phyloP scores from a whole-genome alignment of 257 asterid species.

The Nicotiana paniculata region DNA sequence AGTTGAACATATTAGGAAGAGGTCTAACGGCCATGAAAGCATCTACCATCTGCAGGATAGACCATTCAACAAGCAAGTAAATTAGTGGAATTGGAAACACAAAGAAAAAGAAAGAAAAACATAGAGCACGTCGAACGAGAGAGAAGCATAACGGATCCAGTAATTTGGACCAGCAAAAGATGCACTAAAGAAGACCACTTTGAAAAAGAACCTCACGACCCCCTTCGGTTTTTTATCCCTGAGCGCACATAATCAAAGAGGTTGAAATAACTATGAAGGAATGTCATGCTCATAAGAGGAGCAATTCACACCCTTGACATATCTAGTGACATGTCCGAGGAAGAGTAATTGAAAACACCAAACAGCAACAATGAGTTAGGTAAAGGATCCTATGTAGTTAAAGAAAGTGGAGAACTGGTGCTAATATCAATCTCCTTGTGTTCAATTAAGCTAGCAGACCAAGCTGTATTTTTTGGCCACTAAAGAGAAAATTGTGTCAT shows the following conservation, averaged over 20 bases:
- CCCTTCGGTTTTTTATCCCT: neutral
- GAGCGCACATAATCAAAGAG: neutral
- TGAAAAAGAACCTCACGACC: neutral
- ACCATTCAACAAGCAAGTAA: neutral
- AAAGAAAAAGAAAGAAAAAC: neutral
- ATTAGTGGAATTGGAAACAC: neutral
- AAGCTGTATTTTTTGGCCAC: neutral
- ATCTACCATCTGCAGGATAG: conserved; percentile 69
- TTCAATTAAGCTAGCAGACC: neutral
- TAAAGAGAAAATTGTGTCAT: neutral
- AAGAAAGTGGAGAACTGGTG: neutral
- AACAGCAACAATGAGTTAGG: neutral
- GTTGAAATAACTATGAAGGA: neutral
- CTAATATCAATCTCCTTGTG: neutral
- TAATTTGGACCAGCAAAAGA: neutral
- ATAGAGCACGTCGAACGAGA: neutral
- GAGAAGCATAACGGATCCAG: neutral
- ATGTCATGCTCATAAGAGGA: neutral
- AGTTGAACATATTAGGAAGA: conserved; percentile 78
- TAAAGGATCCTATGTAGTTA: neutral
- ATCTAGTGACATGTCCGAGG: neutral
- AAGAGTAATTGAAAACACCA: neutral
- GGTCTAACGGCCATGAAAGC: conserved; percentile 86
- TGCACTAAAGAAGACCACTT: neutral
- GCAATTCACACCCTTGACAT: neutral